Conservation (phyloP, 1,284 basidiomycete genomes). For the Ceraceosorus bombacis region DNA sequence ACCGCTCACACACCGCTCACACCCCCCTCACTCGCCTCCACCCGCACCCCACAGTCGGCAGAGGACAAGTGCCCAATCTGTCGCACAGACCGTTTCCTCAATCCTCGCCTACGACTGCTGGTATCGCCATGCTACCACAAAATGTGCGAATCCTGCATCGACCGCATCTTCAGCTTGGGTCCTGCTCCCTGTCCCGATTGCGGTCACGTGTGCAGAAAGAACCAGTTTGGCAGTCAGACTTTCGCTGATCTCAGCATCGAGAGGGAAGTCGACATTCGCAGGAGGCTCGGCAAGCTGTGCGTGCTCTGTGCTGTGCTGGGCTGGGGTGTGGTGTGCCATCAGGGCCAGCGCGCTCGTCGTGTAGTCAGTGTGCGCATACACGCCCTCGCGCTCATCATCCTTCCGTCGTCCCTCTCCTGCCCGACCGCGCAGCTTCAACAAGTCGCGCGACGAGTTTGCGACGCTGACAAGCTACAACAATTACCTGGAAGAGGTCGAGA, state of each 20-base stretch:
- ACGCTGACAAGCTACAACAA: slow-evolving; percentile 82
- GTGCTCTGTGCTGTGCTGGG: too few relatives aligned
- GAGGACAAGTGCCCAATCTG: slow-evolving; percentile 90
- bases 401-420: too few relatives aligned
- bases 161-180: slow-evolving; percentile 87
- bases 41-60: slow-evolving; percentile 15
- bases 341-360: too few relatives aligned
- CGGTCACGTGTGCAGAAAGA: slow-evolving; percentile 76
- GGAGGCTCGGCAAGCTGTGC: slow-evolving; percentile 74
- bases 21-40: too few relatives aligned
- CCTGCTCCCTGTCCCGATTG: slow-evolving; percentile 95
- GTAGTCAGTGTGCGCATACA: too few relatives aligned
- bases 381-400: too few relatives aligned
- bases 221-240: slow-evolving; percentile 89
- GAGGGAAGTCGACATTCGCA: slow-evolving; percentile 84
- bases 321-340: too few relatives aligned
- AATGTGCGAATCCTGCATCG: slow-evolving; percentile 75
- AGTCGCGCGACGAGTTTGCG: slow-evolving; percentile 78
- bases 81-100: slow-evolving; percentile 90
- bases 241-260: slow-evolving; percentile 95
- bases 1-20: too few relatives aligned
- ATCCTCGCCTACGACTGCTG: slow-evolving; percentile 83
- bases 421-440: slow-evolving; percentile 54
- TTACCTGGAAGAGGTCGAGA: slow-evolving; percentile 92
- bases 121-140: slow-evolving; percentile 97